Evolutionary conservation across 164 flowering plant genomes (phyloP).

Genomic region (Berberis thunbergii): DNA sequence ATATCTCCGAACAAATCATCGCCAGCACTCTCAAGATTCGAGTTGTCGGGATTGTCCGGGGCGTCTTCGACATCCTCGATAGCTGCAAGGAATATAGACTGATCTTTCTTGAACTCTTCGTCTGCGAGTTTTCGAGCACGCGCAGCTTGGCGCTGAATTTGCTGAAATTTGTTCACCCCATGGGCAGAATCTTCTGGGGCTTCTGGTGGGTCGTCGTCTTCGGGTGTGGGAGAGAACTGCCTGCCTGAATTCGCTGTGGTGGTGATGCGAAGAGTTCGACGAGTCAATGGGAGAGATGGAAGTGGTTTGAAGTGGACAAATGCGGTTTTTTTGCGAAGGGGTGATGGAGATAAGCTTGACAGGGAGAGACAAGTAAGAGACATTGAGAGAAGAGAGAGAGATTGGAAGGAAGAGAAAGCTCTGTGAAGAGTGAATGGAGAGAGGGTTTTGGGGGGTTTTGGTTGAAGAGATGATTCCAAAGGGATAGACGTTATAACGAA

Average conservation of each 20-base stretch:
- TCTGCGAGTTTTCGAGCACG: conserved; percentile 63
- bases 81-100: conserved; percentile 60
- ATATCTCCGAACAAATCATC: conserved; percentile 83
- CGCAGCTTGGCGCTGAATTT: conserved; percentile 66
- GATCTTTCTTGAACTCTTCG: conserved; percentile 59
- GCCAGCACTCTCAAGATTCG: conserved; percentile 21
- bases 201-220: conserved; percentile 90
- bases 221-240: conserved; percentile 54
- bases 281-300: conserved; percentile 6
- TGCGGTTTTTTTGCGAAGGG: conserved; percentile 4
- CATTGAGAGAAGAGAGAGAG: neutral
- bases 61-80: conserved; percentile 61
- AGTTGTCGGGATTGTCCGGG: conserved; percentile 24
- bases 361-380: conserved; percentile 11
- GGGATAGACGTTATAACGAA: no score
- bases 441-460: no score
- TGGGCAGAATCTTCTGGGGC: conserved; percentile 77
- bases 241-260: conserved; percentile 51
- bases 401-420: no score
- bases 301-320: conserved; percentile 11
- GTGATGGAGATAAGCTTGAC: conserved; percentile 13
- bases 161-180: conserved; percentile 71
- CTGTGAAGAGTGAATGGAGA: conserved; percentile 31
- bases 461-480: no score
- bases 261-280: conserved; percentile 3